Base-by-base conservation (phyloP, 768 basidiomycete genomes). In the Mycena rosella region DNA sequence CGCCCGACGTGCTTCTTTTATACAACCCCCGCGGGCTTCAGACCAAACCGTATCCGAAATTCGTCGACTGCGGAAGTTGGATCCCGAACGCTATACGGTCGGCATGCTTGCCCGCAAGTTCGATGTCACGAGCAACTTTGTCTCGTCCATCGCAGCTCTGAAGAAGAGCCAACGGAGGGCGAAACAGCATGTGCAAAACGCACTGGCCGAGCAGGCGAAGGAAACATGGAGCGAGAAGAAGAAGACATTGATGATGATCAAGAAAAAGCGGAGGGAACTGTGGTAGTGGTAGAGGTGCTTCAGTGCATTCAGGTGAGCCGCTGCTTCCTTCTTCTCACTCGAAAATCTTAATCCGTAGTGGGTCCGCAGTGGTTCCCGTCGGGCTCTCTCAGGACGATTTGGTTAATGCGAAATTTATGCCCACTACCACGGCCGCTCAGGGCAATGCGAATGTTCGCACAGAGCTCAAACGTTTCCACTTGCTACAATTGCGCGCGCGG, bases 21-120 rank as follows among this genome's bases (percentile, higher is more conserved):
- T 85, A 30, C 79, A 56, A 6, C 71, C 75, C 26, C 73, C 80
- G 27, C 88, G 85, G 42, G 77, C 88, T 60, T 84, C 87, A 0
- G 85, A 85, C 49, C 85, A 86, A 58, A 80, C 83, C 52, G 77
- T 94, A 17, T 82, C 80, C 45, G 82, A 87, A 71, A 87, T 95
- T 53, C 85, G 86, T 40, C 71, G 83, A 24, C 84, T 95, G 55
- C 84, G 94, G 58, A 78, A 75, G 55, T 80, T 81, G 60, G 80
- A 93, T 74, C 93, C 92, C 0, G 74, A 73, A 8, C 80, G 76
- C 36, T 91, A 90, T 78, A 91, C 89, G 61, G 85, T 90, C 48
- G 79, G 79, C 63, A 86, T 83, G 76, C 85, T 96, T n/a, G 93
- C 95, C 30, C 85, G 86, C 75, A 88, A 87, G 84, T 96, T 96